Evolutionary conservation across 257 asterid species (phyloP).

Genomic region (Solanum habrochaites): DNA sequence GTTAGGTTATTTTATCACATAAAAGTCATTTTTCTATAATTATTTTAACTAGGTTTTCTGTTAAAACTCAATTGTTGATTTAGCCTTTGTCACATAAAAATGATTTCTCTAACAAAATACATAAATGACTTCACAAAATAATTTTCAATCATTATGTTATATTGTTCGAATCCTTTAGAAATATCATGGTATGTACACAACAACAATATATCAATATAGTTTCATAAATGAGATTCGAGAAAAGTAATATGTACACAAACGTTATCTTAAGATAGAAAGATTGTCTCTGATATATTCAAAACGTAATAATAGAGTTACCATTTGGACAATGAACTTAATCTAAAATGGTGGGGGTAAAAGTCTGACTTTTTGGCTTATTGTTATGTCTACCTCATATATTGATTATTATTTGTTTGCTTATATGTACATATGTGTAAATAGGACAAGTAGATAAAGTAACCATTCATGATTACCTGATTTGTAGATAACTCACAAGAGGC

Average conservation of each 20-base stretch:
- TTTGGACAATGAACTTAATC: not conserved
- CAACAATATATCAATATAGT: not conserved
- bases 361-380: not conserved
- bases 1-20: not conserved
- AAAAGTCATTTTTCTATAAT: not conserved
- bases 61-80: not conserved
- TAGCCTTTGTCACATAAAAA: not conserved
- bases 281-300: not conserved
- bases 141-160: not conserved
- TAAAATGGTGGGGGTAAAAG: not conserved
- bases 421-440: not conserved
- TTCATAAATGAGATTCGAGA: accelerated
- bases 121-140: not conserved
- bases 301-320: not conserved
- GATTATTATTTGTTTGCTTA: not conserved
- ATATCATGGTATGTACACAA: not conserved
- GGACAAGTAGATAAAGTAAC: not conserved
- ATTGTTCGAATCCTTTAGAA: not conserved
- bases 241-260: not conserved
- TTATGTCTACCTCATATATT: not conserved
- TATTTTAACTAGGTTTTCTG: not conserved
- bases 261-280: not conserved
- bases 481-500: not conserved
- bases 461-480: not conserved
- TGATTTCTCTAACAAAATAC: no score